Conservation (phyloP, 139 green algal species). For the Chlamydomonas asymmetrica region DNA sequence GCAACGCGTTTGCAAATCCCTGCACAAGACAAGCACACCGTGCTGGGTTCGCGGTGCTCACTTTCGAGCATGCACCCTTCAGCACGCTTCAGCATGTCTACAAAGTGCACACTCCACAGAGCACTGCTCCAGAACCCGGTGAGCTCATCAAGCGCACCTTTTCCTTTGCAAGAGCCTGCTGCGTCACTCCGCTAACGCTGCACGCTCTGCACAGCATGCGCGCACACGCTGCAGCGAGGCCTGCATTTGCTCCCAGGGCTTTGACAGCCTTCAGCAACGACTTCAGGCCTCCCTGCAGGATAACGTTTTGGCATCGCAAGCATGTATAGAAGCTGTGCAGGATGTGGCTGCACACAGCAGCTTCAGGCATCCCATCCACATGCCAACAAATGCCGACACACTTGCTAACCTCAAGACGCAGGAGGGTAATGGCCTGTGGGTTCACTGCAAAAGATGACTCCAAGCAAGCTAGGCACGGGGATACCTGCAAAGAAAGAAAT, state of each 20-base stretch:
- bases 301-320: not conserved
- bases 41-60: not conserved
- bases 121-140: not conserved
- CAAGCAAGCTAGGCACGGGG: too few relatives aligned
- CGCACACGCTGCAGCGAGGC: not conserved
- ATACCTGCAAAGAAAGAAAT: too few relatives aligned
- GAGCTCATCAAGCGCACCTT: constrained; percentile 11
- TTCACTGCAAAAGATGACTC: constrained; percentile 16
- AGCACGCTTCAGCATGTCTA: not conserved
- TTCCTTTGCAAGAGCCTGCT: constrained; percentile 25
- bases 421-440: constrained; percentile 17
- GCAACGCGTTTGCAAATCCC: not conserved
- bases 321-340: not conserved
- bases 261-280: constrained; percentile 13
- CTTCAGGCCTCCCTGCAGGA: constrained; percentile 34
- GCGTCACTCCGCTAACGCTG: constrained; percentile 21
- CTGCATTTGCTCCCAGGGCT: not conserved
- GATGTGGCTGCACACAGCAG: not conserved
- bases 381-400: too few relatives aligned
- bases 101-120: not conserved
- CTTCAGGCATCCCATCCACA: too few relatives aligned
- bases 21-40: not conserved
- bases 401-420: constrained; percentile 20
- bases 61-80: not conserved
- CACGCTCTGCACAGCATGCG: constrained; percentile 14